A percentile compares a stretch with the other conserved stretches of the same genome.
phyloP scores from a whole-genome alignment of 139 green algal species.

The Trebouxia sp. region DNA sequence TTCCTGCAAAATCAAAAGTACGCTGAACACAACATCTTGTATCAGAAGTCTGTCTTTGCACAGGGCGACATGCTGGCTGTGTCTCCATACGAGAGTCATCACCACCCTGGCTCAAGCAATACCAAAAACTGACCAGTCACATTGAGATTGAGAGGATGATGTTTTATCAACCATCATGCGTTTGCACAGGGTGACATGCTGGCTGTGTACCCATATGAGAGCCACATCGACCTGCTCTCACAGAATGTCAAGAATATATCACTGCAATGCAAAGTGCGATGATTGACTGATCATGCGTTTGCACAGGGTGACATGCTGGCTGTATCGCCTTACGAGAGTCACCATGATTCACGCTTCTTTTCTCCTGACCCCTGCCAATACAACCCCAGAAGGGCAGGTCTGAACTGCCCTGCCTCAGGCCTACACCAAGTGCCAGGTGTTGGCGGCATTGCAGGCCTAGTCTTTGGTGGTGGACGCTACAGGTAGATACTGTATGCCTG shows the following conservation, averaged over 20 bases:
- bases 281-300: background rate
- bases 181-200: background rate
- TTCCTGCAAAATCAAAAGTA: too few species aligned
- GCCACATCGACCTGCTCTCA: too few species aligned
- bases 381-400: conserved; percentile 43
- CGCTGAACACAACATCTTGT: too few species aligned
- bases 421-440: conserved; percentile 50
- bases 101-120: too few species aligned
- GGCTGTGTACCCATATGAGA: background rate
- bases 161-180: too few species aligned
- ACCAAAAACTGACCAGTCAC: too few species aligned
- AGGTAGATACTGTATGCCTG: conserved; percentile 12
- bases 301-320: conserved; percentile 62
- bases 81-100: too few species aligned
- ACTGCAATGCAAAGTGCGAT: background rate
- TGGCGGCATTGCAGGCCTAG: conserved; percentile 52
- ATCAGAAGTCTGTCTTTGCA: too few species aligned
- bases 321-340: conserved; percentile 63
- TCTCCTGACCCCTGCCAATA: conserved; percentile 26
- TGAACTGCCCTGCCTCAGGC: conserved; percentile 40
- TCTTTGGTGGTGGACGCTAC: conserved; percentile 57
- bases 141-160: too few species aligned
- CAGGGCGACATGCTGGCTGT: too few species aligned
- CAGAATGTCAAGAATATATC: background rate
- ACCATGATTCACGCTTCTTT: conserved; percentile 61